These are phyloP conservation scores for Monascus purpureus DNA, from an alignment of 495 filamentous ascomycete species.

Conservation along the genomic window DNA sequence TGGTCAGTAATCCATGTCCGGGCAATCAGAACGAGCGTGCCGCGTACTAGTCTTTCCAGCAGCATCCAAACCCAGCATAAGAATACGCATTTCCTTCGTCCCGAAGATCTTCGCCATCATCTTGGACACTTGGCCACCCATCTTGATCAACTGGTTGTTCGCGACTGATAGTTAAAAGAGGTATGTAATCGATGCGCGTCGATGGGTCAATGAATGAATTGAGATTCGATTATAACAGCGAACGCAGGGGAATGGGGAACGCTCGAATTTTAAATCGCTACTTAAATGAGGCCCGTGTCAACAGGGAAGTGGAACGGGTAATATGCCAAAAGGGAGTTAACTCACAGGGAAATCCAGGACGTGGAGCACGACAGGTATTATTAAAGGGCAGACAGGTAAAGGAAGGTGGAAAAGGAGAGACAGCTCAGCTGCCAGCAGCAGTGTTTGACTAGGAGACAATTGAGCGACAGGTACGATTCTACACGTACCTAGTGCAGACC, in stretches of 20 bases:
- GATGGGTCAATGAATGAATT: too few relatives aligned
- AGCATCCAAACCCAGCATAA: slow-evolving; percentile 96
- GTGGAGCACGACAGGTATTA: too few relatives aligned
- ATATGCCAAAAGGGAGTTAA: too few relatives aligned
- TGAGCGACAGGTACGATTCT: background rate
- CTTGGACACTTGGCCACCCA: slow-evolving; percentile 75
- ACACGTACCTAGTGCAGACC: background rate
- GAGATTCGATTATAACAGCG: too few relatives aligned
- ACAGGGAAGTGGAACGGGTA: too few relatives aligned
- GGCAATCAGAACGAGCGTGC: background rate
- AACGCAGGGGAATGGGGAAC: too few relatives aligned
- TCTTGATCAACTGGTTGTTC: slow-evolving; percentile 22
- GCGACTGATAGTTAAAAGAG: too few relatives aligned
- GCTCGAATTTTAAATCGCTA: too few relatives aligned
- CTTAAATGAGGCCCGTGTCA: too few relatives aligned
- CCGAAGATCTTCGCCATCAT: slow-evolving; percentile 97
- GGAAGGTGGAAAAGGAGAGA: background rate
- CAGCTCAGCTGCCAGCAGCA: background rate
- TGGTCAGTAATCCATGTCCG: background rate
- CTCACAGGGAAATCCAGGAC: too few relatives aligned
- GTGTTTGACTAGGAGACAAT: background rate
- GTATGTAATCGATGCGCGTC: too few relatives aligned
- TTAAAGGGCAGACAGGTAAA: too few relatives aligned
- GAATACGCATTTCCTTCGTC: slow-evolving; percentile 93
- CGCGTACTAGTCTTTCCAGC: slow-evolving; percentile 86